A percentile compares a stretch with the other conserved stretches of the same genome.
Conservation (phyloP, 2,329 filamentous ascomycete genomes). For the Cladosporium sp. region DNA sequence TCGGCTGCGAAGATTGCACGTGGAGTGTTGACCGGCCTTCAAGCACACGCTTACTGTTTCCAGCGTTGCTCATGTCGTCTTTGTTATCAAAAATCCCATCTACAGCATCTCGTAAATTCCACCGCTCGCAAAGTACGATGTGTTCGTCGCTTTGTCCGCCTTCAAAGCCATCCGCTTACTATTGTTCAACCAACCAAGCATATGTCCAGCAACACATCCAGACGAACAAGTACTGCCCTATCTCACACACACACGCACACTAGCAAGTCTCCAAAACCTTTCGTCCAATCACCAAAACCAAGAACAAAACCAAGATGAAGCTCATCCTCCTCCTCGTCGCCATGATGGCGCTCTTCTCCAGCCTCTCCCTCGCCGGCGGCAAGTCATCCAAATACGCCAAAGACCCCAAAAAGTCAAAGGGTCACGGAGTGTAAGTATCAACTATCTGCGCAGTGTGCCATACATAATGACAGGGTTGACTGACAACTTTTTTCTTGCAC, state of each 20-base stretch:
- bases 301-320: background rate
- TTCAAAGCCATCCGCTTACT: background rate
- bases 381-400: background rate
- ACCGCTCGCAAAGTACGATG: background rate
- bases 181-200: slow-evolving; percentile 2
- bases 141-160: background rate
- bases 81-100: background rate
- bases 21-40: background rate
- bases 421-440: slow-evolving; percentile 1
- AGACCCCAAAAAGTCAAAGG: background rate
- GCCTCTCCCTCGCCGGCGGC: background rate
- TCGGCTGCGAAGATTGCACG: background rate
- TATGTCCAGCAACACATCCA: background rate
- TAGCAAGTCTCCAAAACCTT: background rate
- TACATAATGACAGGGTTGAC: background rate
- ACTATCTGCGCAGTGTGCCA: background rate
- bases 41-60: background rate
- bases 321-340: slow-evolving; percentile 4
- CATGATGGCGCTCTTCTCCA: slow-evolving; percentile 11
- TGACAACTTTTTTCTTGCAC: background rate
- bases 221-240: background rate
- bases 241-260: background rate
- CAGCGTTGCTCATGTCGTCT: background rate
- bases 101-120: background rate
- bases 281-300: background rate